These are phyloP conservation scores for Geotrichum histeridarum DNA, from an alignment of 1,139 yeast species.

Conservation along the genomic window DNA sequence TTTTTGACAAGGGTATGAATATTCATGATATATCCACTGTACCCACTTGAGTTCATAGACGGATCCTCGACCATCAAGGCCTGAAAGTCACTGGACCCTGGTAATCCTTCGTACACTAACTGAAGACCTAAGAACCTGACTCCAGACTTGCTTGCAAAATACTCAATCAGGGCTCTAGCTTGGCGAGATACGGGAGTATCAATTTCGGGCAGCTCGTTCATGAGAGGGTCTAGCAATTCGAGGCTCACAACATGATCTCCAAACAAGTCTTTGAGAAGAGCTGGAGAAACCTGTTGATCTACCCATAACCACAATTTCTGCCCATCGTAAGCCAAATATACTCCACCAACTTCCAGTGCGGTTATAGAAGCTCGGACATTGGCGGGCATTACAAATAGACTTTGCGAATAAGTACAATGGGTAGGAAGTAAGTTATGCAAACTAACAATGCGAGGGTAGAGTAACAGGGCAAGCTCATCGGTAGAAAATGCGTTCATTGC, in stretches of 20 bases:
- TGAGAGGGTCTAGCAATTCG: conserved; percentile 43
- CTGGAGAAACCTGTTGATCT: conserved; percentile 63
- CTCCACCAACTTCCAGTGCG: conserved; percentile 62
- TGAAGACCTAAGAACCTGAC: conserved; percentile 49
- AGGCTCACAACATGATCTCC: conserved; percentile 52
- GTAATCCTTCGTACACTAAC: conserved; percentile 61
- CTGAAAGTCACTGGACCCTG: conserved; percentile 57
- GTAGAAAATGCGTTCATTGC: conserved; percentile 53
- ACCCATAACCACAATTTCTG: conserved; percentile 59
- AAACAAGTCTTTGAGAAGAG: conserved; percentile 67
- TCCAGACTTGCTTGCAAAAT: conserved; percentile 44
- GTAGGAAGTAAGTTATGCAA: conserved; percentile 59
- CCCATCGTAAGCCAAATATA: conserved; percentile 73
- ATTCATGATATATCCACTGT: conserved; percentile 32
- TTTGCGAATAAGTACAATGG: conserved; percentile 43
- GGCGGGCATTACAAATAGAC: conserved; percentile 49
- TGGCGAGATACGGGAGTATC: conserved; percentile 67
- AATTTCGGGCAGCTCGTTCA: conserved; percentile 63
- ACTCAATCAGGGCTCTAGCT: conserved; percentile 56
- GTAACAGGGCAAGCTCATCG: conserved; percentile 55
- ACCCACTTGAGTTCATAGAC: conserved; percentile 27
- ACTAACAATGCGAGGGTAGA: conserved; percentile 79
- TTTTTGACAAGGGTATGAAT: conserved; percentile 36
- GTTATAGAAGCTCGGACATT: conserved; percentile 46
- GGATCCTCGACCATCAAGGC: conserved; percentile 68